Base-by-base conservation (phyloP, 2,329 filamentous ascomycete species). In the Aspergillus floridensis region DNA sequence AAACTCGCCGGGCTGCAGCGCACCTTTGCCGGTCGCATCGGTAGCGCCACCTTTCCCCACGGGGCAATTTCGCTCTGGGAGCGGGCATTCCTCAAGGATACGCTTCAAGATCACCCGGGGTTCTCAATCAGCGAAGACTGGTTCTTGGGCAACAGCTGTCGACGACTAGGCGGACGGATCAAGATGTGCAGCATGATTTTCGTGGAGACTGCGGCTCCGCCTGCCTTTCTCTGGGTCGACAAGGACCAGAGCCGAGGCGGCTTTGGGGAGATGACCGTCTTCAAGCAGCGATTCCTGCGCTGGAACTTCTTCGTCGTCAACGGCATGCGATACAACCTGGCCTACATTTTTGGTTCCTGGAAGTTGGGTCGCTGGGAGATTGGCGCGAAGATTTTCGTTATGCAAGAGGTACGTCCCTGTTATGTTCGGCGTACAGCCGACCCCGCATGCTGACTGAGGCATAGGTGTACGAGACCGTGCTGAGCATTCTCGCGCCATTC, bases 221-320 rank as follows among this genome's bases (percentile, higher is more conserved):
- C 73, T 10, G 73, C 75, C 0, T 67, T 63, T 29, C 29, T 82
- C 1, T 81, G 81, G 62, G 72, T 77, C 56, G 73, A 72, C 26
- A 69, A 71, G 4, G 72, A 75, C 8, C 75, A 73, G 6, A 70
- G 69, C 6, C 72, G 81, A 21, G 81, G 80, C 47, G 81, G 81
- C 0, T 83, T 81, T 56, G 81, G 81, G 10, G 81, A 83, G 65
- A 82, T 80, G 78, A 82, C 80, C 0, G 76, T 83, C n/a, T 81
- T 79, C 68, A 77, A 76, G 59, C 81, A 83, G 65, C 72, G 81
- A 1, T 82, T 83, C 64, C 74, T 75, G 53, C 70, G 80, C 14
- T 82, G 81, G 81, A 82, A 82, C 53, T 82, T 82, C 68, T 82
- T 83, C 69, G 80, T 81, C 55, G 76, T 81, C 2, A 78, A 79